Conservation (phyloP, 371 early-diverging fungal genomes). For the Chytridium lagenaria region DNA sequence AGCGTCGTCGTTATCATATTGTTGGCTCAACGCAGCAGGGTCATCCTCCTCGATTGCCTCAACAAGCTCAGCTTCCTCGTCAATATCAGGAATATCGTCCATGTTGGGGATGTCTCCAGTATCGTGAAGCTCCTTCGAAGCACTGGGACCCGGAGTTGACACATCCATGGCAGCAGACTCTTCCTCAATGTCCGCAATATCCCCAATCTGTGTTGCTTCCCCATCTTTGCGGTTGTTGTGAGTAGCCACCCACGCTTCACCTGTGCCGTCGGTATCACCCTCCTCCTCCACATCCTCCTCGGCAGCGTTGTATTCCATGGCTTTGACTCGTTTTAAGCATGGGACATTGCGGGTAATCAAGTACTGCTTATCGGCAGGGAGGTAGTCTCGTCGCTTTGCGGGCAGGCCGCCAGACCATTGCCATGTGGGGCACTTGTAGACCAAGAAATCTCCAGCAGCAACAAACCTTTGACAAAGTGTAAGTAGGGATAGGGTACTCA, state of each 20-base stretch:
- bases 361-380: slow-evolving; percentile 93
- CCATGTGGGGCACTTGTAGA: slow-evolving; percentile 99
- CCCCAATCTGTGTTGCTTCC: slow-evolving; percentile 48
- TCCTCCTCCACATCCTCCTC: slow-evolving; percentile 46
- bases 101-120: slow-evolving; percentile 39
- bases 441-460: slow-evolving; percentile 95
- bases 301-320: slow-evolving; percentile 61
- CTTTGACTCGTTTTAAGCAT: slow-evolving; percentile 84
- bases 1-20: slow-evolving; percentile 40
- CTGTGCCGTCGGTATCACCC: slow-evolving; percentile 25
- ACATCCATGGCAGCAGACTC: background rate
- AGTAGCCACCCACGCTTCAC: slow-evolving; percentile 81
- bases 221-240: slow-evolving; percentile 61
- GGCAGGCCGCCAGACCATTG: slow-evolving; percentile 88
- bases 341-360: slow-evolving; percentile 95
- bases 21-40: slow-evolving; percentile 51
- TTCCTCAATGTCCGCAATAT: slow-evolving; percentile 60
- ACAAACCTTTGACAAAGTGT: slow-evolving; percentile 67
- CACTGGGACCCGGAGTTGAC: slow-evolving; percentile 42
- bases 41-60: slow-evolving; percentile 69
- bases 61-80: slow-evolving; percentile 69
- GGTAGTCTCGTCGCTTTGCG: slow-evolving; percentile 85
- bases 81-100: slow-evolving; percentile 94
- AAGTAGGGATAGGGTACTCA: background rate
- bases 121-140: slow-evolving; percentile 19